Conservation (phyloP, 805 yeast species). For the Huiozyma naganishii region DNA sequence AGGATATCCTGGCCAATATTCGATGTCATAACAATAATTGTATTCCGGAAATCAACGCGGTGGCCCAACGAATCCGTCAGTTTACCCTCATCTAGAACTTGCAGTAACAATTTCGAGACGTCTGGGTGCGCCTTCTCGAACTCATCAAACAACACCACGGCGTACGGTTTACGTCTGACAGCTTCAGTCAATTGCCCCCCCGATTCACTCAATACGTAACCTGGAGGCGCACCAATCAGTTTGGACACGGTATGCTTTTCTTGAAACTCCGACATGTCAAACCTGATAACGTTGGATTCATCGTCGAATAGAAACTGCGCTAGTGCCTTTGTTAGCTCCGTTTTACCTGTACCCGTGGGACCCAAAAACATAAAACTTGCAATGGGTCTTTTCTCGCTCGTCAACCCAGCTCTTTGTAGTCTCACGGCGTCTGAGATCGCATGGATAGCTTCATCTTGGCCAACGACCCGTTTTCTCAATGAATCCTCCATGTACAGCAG, state of each 20-base stretch:
- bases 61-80: conserved; percentile 93
- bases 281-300: conserved; percentile 74
- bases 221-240: conserved; percentile 95
- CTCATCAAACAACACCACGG: conserved; percentile 89
- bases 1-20: conserved; percentile 91
- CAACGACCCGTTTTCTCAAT: conserved; percentile 69
- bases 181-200: conserved; percentile 96
- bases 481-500: conserved; percentile 78
- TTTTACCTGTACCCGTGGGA: conserved; percentile 98
- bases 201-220: conserved; percentile 87
- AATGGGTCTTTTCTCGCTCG: conserved; percentile 88
- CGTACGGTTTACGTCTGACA: conserved; percentile 86
- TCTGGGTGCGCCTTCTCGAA: conserved; percentile 96
- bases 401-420: conserved; percentile 91
- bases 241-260: conserved; percentile 87
- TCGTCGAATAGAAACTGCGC: conserved; percentile 90
- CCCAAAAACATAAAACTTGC: conserved; percentile 95
- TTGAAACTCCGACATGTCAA: conserved; percentile 97
- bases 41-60: conserved; percentile 85
- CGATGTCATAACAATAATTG: conserved; percentile 92
- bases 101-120: conserved; percentile 79
- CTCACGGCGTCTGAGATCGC: conserved; percentile 91
- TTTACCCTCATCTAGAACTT: conserved; percentile 91
- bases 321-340: conserved; percentile 85
- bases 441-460: conserved; percentile 90